A percentile compares a stretch with the other conserved stretches of the same genome.
Conservation (phyloP, 1,139 yeast genomes). For the Cylindricascospora bacillispora region DNA sequence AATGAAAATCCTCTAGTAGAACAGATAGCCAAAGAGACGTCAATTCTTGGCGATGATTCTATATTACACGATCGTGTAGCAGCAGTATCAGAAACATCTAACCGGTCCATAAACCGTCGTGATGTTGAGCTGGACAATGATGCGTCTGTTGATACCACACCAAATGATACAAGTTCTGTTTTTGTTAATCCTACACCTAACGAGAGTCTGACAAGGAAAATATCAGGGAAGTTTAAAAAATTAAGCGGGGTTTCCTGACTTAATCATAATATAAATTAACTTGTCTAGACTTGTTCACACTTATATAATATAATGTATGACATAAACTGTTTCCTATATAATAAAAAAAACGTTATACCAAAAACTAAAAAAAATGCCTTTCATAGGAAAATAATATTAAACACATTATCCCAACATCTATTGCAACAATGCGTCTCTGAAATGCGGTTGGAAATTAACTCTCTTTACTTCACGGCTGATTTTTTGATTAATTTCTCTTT, state of each 20-base stretch:
- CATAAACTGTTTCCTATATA: no score
- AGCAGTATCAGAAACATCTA: conserved; percentile 2
- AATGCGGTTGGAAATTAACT: conserved; percentile 51
- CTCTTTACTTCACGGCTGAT: conserved; percentile 38
- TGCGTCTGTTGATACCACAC: conserved; percentile 2
- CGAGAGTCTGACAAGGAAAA: conserved; percentile 1
- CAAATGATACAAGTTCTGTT: conserved; percentile 10
- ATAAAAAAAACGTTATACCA: no score
- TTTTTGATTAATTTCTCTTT: conserved; percentile 35
- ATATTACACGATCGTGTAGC: no score
- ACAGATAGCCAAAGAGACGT: no score
- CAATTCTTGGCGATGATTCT: no score
- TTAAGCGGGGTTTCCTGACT: no score
- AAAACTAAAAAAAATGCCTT: no score
- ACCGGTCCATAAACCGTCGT: conserved; percentile 1
- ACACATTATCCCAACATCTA: no score
- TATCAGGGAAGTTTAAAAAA: conserved; percentile 2
- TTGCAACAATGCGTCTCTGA: conserved; percentile 47
- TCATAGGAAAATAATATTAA: no score
- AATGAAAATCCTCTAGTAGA: conserved; percentile 6
- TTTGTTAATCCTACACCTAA: conserved; percentile 1
- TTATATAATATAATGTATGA: no score
- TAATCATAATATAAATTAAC: no score
- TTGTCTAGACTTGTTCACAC: no score
- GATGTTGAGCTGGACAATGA: conserved; percentile 1